phyloP scores from a whole-genome alignment of 768 basidiomycete genomes.

The Lepiota venenata region DNA sequence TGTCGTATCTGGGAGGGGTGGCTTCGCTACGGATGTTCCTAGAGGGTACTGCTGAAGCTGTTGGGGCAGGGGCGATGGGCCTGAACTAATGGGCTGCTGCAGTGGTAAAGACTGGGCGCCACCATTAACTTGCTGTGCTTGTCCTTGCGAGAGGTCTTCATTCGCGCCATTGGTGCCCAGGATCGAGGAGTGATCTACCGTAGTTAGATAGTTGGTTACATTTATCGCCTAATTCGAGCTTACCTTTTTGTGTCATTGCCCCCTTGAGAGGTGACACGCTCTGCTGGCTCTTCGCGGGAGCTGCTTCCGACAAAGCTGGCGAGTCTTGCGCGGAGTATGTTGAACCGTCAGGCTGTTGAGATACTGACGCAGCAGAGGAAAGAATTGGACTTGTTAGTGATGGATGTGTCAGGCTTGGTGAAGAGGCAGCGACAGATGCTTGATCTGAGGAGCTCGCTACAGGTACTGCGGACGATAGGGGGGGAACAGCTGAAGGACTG shows the following conservation, averaged over 20 bases:
- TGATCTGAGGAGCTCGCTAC: slow-evolving; percentile 33
- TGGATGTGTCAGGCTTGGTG: slow-evolving; percentile 83
- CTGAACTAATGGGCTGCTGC: slow-evolving; percentile 27
- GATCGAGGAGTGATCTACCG: slow-evolving; percentile 26
- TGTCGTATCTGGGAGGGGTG: slow-evolving; percentile 38
- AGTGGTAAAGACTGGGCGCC: slow-evolving; percentile 23
- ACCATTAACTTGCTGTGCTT: slow-evolving; percentile 4
- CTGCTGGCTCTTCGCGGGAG: slow-evolving; percentile 41
- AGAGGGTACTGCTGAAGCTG: slow-evolving; percentile 33
- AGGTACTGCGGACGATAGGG: slow-evolving; percentile 29
- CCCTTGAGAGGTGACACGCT: slow-evolving; percentile 58
- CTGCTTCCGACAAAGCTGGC: slow-evolving; percentile 70
- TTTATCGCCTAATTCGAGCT: slow-evolving; percentile 19
- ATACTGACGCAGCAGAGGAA: slow-evolving; percentile 68
- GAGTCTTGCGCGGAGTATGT: slow-evolving; percentile 72
- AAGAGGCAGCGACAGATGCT: slow-evolving; percentile 49
- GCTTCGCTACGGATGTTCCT: slow-evolving; percentile 20
- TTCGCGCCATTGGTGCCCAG: neutral
- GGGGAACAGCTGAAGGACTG: slow-evolving; percentile 32
- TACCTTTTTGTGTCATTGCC: slow-evolving; percentile 44
- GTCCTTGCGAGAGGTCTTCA: neutral
- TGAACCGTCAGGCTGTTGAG: slow-evolving; percentile 64
- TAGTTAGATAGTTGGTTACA: slow-evolving; percentile 3
- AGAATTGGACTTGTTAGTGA: slow-evolving; percentile 81
- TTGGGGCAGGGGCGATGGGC: slow-evolving; percentile 40